A percentile compares a stretch with the other conserved stretches of the same genome.
phyloP scores from a whole-genome alignment of 805 yeast species.

The Metschnikowia kunwiensis region DNA sequence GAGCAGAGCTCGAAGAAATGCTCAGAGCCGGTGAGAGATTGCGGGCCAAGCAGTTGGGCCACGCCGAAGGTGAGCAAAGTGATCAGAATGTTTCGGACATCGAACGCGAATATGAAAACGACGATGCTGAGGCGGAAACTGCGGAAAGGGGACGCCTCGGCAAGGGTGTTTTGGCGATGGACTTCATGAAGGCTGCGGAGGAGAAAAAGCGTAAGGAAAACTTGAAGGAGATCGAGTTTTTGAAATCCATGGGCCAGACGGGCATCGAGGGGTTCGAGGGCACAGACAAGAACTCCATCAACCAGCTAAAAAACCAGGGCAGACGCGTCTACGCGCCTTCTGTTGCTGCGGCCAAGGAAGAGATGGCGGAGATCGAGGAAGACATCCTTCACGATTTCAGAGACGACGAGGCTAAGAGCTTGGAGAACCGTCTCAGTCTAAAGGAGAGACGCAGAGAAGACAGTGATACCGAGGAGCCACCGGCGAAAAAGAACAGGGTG shows the following conservation, averaged over 20 bases:
- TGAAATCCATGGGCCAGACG: conserved; percentile 44
- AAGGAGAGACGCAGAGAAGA: conserved; percentile 6
- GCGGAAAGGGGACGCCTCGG: conserved; percentile 48
- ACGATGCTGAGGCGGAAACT: conserved; percentile 33
- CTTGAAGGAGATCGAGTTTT: conserved; percentile 45
- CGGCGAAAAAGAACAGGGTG: conserved; percentile 10
- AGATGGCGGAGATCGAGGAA: conserved; percentile 26
- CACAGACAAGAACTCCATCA: conserved; percentile 42
- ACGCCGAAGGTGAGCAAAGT: conserved; percentile 51
- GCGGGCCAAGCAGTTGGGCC: conserved; percentile 68
- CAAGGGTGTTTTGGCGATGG: conserved; percentile 91
- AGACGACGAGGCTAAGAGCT: conserved; percentile 48
- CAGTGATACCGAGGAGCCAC: conserved; percentile 5
- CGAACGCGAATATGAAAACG: conserved; percentile 37
- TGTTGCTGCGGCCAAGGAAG: conserved; percentile 40
- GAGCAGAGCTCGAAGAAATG: conserved; percentile 95
- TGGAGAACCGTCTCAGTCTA: conserved; percentile 34
- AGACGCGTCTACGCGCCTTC: conserved; percentile 77
- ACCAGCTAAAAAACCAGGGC: conserved; percentile 62
- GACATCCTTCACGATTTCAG: conserved; percentile 38
- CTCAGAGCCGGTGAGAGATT: conserved; percentile 79
- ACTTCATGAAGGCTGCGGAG: conserved; percentile 91
- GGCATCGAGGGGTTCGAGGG: conserved; percentile 41
- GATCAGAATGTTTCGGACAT: conserved; percentile 51
- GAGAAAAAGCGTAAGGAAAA: conserved; percentile 62